Conservation (phyloP, 129 eudicot genomes). For the Sambucus nigra region DNA sequence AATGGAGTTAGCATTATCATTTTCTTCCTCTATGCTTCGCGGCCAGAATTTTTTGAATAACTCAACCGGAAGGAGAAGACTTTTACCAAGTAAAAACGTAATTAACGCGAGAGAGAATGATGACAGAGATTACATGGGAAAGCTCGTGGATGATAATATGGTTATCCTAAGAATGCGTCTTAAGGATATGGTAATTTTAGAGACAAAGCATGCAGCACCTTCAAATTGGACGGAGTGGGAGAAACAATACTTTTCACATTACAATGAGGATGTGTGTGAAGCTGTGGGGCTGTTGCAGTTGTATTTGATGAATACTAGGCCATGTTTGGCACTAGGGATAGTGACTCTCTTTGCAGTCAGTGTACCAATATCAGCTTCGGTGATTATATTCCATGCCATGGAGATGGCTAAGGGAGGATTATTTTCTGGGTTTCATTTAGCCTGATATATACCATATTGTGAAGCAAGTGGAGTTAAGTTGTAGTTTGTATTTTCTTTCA, state of each 20-base stretch:
- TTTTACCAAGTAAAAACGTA: neutral
- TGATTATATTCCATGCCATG: slow-evolving; percentile 17
- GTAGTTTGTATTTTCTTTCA: too few relatives aligned
- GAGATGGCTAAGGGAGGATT: slow-evolving; percentile 13
- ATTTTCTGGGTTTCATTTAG: neutral
- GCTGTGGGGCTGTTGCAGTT: slow-evolving; percentile 31
- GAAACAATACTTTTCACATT: slow-evolving; percentile 27
- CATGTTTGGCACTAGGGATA: slow-evolving; percentile 44
- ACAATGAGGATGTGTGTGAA: slow-evolving; percentile 42
- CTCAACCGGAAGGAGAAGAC: neutral
- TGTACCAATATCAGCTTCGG: slow-evolving; percentile 24
- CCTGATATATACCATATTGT: too few relatives aligned
- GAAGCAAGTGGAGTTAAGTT: too few relatives aligned
- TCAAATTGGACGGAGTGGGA: slow-evolving; percentile 68
- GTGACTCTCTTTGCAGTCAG: slow-evolving; percentile 26
- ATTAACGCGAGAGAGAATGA: slow-evolving; percentile 9
- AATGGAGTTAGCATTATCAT: slow-evolving; percentile 10
- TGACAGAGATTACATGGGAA: slow-evolving; percentile 15
- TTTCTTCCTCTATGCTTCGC: slow-evolving; percentile 10
- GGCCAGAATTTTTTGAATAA: neutral
- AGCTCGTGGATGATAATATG: slow-evolving; percentile 52
- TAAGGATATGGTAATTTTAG: slow-evolving; percentile 28
- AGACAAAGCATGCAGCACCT: slow-evolving; percentile 10
- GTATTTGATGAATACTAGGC: slow-evolving; percentile 57
- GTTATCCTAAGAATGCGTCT: slow-evolving; percentile 44